These are phyloP conservation scores for Sporothrix curviconia DNA, from an alignment of 2,329 filamentous ascomycete genomes.

Conservation along the genomic window DNA sequence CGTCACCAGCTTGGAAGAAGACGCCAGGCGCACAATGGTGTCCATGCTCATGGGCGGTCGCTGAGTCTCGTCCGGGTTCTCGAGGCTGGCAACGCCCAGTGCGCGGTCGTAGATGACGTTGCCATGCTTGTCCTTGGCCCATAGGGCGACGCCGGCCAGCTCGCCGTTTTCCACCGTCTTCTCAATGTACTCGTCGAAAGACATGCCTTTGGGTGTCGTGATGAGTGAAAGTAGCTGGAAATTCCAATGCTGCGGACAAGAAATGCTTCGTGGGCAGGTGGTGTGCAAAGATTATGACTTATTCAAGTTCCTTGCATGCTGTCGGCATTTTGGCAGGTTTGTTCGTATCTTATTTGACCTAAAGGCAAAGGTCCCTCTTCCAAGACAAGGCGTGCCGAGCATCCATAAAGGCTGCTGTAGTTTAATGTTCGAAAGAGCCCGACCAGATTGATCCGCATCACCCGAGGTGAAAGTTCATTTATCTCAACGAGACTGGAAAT, in stretches of 20 bases:
- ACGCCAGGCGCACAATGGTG: conserved; percentile 13
- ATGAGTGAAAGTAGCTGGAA: not conserved
- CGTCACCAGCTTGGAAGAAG: conserved; percentile 14
- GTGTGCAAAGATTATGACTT: no score
- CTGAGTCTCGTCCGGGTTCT: not conserved
- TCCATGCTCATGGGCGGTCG: conserved; percentile 9
- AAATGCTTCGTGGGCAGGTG: not conserved
- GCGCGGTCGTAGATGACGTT: not conserved
- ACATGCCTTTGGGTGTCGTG: not conserved
- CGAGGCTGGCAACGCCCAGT: conserved; percentile 9
- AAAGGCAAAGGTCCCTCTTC: not conserved
- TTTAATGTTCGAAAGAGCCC: no score
- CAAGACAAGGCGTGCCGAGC: not conserved
- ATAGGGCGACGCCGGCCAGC: conserved; percentile 11
- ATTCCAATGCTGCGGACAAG: not conserved
- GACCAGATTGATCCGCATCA: no score
- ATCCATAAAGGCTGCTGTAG: no score
- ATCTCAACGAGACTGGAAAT: no score
- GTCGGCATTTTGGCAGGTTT: not conserved
- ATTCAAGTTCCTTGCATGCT: no score
- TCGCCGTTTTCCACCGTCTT: conserved; percentile 8
- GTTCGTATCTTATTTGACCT: not conserved
- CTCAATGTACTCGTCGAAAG: conserved; percentile 16
- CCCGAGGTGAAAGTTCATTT: no score
- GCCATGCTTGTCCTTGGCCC: conserved; percentile 9